Evolutionary conservation across 1,139 yeast species (phyloP), one percentile per base, ranked within the genome.

Genomic region (Pichia sp.): DNA sequence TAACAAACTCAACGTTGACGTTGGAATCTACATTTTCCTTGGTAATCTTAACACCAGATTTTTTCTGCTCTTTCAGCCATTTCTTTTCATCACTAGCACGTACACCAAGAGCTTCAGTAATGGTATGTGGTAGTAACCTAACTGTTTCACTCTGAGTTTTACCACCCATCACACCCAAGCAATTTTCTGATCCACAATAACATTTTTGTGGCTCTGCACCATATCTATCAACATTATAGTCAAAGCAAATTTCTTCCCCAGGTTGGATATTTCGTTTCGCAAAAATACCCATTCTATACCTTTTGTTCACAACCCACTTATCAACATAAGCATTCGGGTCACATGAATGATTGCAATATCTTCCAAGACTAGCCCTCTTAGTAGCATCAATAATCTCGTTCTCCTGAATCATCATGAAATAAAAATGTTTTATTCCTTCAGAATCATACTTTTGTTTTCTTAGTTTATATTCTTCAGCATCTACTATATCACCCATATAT

Each of bases 381-480:
- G 97, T 89, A 36, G 98, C 98, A 62, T 91, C 98, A 45, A 91
- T 85, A 58, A 86, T 91, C 55, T 91, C 91, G 48, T 88, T 89
- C 55, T 80, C 84, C 53, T 86, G 94, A 49, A 91, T 72, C 96
- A 88, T 88, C 98, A 91, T 91, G 61, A 91, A 91, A 61, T 91
- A 91, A 54, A 91, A 91, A 62, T 91, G 98, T 60, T 75, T 78
- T 51, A 82, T 71, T n/a, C 81, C 77, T 50, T 72, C 71, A 28
- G 68, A 61, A 55, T 84, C 93, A 60, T 91, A 91, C 36, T 72
- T 74, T 40, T 74, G 67, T 80, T 83, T 84, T 48, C 96, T 72
- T 40, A 69, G 68, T 43, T 86, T 69, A 60, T 89, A 91, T 25
- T 76, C 66, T 17, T 64, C 63, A 55, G 85, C 94, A 56, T 82